A percentile compares a stretch with the other conserved stretches of the same genome.
phyloP scores from a whole-genome alignment of 768 basidiomycete genomes.

The Arthromyces matolae region DNA sequence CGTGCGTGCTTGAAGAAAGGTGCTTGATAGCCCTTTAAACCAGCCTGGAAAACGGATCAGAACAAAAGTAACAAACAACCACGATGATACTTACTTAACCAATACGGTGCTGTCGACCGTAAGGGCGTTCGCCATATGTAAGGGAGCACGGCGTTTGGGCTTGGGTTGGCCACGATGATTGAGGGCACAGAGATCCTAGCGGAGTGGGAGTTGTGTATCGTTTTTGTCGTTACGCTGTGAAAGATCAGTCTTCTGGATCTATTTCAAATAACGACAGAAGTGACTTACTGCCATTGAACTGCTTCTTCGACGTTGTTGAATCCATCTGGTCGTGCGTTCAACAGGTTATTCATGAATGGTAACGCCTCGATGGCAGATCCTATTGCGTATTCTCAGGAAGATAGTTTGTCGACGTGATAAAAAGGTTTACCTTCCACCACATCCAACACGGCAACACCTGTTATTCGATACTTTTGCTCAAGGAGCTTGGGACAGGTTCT shows the following conservation, averaged over 20 bases:
- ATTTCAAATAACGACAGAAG: slow-evolving; percentile 1
- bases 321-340: slow-evolving; percentile 80
- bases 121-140: slow-evolving; percentile 86
- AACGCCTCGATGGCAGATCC: slow-evolving; percentile 93
- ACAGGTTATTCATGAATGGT: slow-evolving; percentile 85
- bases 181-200: slow-evolving; percentile 89
- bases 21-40: slow-evolving; percentile 80
- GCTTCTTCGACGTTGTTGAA: slow-evolving; percentile 84
- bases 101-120: slow-evolving; percentile 81
- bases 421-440: slow-evolving; percentile 73
- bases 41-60: slow-evolving; percentile 71
- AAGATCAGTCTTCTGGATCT: neutral
- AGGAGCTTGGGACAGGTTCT: slow-evolving; percentile 66
- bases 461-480: slow-evolving; percentile 62
- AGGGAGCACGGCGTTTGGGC: slow-evolving; percentile 33
- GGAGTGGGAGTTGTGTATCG: slow-evolving; percentile 77
- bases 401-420: neutral
- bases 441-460: slow-evolving; percentile 79
- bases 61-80: neutral
- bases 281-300: slow-evolving; percentile 92
- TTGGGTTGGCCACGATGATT: slow-evolving; percentile 53
- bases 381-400: slow-evolving; percentile 24
- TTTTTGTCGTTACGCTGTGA: slow-evolving; percentile 69
- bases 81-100: slow-evolving; percentile 62
- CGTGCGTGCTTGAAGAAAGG: slow-evolving; percentile 72